phyloP scores from a whole-genome alignment of 257 asterid genomes.

The Oldenlandia corymbosa region DNA sequence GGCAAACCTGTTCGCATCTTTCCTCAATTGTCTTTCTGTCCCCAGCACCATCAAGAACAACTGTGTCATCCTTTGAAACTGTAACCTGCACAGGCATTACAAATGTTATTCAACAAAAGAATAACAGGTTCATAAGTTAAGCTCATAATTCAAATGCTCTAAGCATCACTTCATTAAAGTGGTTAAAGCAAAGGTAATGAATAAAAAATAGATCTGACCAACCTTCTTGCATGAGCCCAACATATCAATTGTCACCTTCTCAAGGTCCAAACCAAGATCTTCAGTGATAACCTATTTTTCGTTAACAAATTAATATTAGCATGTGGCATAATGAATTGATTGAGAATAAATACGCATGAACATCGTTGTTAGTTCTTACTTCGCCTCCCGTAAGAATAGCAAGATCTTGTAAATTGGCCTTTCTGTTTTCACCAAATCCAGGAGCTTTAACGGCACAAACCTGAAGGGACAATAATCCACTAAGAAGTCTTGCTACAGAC shows the following conservation, averaged over 20 bases:
- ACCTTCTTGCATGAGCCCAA: constrained; percentile 58
- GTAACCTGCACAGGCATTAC: constrained; percentile 27
- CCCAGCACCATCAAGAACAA: constrained; percentile 53
- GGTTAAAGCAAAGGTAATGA: background rate
- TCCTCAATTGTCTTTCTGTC: constrained; percentile 41
- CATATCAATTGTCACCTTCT: constrained; percentile 37
- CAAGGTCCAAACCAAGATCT: constrained; percentile 49
- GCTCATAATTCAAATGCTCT: background rate
- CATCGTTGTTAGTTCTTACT: constrained; percentile 29
- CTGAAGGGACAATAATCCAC: constrained; percentile 17
- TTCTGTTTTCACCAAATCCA: constrained; percentile 62
- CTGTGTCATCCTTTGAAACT: constrained; percentile 45
- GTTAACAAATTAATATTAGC: background rate
- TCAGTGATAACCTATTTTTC: constrained; percentile 36
- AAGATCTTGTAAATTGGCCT: constrained; percentile 46
- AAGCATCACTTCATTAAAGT: background rate
- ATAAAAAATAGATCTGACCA: background rate
- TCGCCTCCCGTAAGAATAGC: constrained; percentile 55
- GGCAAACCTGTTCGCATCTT: constrained; percentile 50
- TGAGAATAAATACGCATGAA: no score
- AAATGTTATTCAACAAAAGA: background rate
- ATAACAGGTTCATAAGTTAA: background rate
- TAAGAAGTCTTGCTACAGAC: background rate
- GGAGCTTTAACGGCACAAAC: constrained; percentile 67
- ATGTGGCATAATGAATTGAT: no score